Base-by-base conservation (phyloP, 768 basidiomycete species). In the Russula abietina region DNA sequence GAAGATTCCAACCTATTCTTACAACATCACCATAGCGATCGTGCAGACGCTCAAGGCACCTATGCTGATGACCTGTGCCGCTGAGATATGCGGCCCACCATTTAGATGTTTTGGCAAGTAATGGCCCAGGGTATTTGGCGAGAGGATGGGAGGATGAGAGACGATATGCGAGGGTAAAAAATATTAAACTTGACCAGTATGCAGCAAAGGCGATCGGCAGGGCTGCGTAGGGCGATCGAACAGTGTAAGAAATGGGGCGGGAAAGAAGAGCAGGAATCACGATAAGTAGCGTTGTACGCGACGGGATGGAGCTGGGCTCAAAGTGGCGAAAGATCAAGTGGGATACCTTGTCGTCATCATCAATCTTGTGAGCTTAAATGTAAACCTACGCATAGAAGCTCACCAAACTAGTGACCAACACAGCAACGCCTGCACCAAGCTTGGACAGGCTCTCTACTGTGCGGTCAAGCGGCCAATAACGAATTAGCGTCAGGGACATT, bases 101-200 rank as follows among this genome's bases (percentile, higher is more conserved):
- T 59, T 79, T 79, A 10, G 78, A 75, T 28, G 80, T 36, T 55
- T 73, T 80, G 69, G 73, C 74, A 7, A 78, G 55, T 0, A 77
- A 12, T 1, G 82, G 83, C 19, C 82, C 83, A 24, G 81, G 81
- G 66, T 79, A 82, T 53, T 72, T 68, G 17, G 80, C 78, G 5
- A 84, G 73, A 6, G 82, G 81, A 69, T 84, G 83, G 70, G 77
- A 78, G 2, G 81, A 80, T 4, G 81, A 82, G 10, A 83, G 60
- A 24, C 82, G 79, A 69, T 84, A 83, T 10, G 64, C 26, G 22
- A 71, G 53, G 3, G 68, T 70, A 53, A 61, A 60, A 16, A 51
- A 38, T 32, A 48, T 12, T 32, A 65, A 22, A 12, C n/a, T 16
- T 22, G 22, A 10, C 2, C 9, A 22, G 11, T 65, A 65, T n/a